phyloP scores from a whole-genome alignment of 2,329 filamentous ascomycete species.

The Botrytis elliptica region DNA sequence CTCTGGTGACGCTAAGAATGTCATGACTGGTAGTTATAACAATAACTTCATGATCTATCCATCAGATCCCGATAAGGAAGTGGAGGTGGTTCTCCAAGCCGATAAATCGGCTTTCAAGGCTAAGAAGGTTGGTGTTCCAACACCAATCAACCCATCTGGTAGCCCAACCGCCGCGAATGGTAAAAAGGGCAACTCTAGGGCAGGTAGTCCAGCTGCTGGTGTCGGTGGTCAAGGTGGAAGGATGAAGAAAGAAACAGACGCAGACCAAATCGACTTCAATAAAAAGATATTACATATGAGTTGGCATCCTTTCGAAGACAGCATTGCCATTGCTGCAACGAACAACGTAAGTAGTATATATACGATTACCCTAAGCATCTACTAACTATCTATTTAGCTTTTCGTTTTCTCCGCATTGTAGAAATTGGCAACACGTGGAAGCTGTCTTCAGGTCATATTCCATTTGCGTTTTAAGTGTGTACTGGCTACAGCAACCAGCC shows the following conservation, averaged over 20 bases:
- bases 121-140: constrained; percentile 98
- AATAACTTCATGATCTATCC: constrained; percentile 99
- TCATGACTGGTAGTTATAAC: constrained; percentile 99
- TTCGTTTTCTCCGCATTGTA: constrained; percentile 79
- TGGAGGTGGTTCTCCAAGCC: constrained; percentile 94
- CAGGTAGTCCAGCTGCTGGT: constrained; percentile 78
- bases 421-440: constrained; percentile 34
- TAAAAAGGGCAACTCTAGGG: constrained; percentile 87
- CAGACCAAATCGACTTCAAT: constrained; percentile 99
- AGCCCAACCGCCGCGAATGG: constrained; percentile 68
- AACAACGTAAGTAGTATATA: constrained; percentile 77
- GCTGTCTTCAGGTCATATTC: constrained; percentile 36
- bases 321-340: constrained; percentile 97
- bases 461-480: constrained; percentile 38
- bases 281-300: constrained; percentile 99
- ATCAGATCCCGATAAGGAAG: constrained; percentile 91
- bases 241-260: constrained; percentile 99
- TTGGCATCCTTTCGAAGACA: constrained; percentile 99
- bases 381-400: constrained; percentile 48
- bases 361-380: constrained; percentile 17
- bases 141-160: constrained; percentile 83
- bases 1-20: constrained; percentile 95
- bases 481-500: constrained; percentile 32
- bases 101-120: constrained; percentile 99
- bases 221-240: constrained; percentile 76